Conservation (phyloP, 805 yeast genomes). For the Millerozyma acaciae region DNA sequence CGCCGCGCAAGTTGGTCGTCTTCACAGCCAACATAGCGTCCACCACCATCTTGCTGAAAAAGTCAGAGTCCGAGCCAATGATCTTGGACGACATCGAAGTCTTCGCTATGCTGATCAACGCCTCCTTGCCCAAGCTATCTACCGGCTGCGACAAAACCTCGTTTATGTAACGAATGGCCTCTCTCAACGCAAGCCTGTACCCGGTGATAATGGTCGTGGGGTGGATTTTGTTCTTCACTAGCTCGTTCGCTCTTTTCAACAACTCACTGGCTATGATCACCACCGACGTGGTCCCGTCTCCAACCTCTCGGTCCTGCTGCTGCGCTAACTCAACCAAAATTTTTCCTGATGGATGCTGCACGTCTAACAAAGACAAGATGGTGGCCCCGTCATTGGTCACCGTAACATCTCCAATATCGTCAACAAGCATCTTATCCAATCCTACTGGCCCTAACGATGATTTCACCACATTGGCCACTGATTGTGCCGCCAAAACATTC, state of each 20-base stretch:
- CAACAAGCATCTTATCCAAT: conserved; percentile 96
- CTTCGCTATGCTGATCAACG: conserved; percentile 86
- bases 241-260: conserved; percentile 86
- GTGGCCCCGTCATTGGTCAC: conserved; percentile 99
- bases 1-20: conserved; percentile 85
- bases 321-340: conserved; percentile 95
- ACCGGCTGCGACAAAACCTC: conserved; percentile 83
- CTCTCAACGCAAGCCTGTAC: conserved; percentile 87
- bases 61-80: conserved; percentile 89
- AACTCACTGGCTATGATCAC: conserved; percentile 94
- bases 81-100: conserved; percentile 97
- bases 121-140: conserved; percentile 74
- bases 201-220: conserved; percentile 98
- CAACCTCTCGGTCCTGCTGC: conserved; percentile 98
- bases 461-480: conserved; percentile 80
- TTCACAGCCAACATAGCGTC: conserved; percentile 95
- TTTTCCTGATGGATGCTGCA: conserved; percentile 98
- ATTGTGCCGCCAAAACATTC: conserved; percentile 89
- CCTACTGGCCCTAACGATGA: conserved; percentile 98
- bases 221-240: conserved; percentile 90
- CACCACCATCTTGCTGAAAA: conserved; percentile 86
- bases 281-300: conserved; percentile 97
- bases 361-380: conserved; percentile 82
- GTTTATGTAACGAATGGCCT: conserved; percentile 80
- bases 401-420: conserved; percentile 97